Evolutionary conservation across 2,329 filamentous ascomycete genomes (phyloP).

Genomic region (Fusarium sterilihyphosum): DNA sequence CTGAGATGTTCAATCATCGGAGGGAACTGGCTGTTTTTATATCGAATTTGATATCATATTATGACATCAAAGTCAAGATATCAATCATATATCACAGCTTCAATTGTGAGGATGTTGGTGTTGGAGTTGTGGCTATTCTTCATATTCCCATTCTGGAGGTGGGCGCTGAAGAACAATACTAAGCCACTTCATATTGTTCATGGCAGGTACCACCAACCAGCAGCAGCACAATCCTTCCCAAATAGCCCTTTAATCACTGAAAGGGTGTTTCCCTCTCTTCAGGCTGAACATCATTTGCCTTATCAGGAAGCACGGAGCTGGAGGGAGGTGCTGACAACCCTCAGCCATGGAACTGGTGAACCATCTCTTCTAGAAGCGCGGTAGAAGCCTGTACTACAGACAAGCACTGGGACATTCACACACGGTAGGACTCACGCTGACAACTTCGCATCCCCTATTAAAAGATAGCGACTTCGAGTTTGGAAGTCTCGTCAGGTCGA

Average conservation of each 20-base stretch:
- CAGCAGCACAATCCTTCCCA: slow-evolving; percentile 12
- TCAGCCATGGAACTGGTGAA: not conserved
- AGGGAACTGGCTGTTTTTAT: slow-evolving; percentile 23
- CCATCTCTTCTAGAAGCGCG: slow-evolving; percentile 24
- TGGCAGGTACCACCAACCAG: slow-evolving; percentile 23
- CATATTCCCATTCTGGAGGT: slow-evolving; percentile 6
- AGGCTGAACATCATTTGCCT: not conserved
- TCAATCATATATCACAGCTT: not conserved
- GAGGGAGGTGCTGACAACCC: slow-evolving; percentile 15
- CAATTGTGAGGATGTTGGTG: not conserved
- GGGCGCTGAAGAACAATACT: slow-evolving; percentile 39
- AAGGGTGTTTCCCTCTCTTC: not conserved
- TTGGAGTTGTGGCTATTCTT: slow-evolving; percentile 13
- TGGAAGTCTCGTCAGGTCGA: not conserved
- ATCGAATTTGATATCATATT: not conserved
- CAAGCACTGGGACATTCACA: not conserved
- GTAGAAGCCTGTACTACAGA: slow-evolving; percentile 1
- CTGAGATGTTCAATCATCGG: not conserved
- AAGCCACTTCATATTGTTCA: slow-evolving; percentile 40
- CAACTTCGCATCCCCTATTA: not conserved
- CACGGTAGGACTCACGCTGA: not conserved
- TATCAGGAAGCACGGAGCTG: not conserved
- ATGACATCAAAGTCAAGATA: not conserved
- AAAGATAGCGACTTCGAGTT: not conserved
- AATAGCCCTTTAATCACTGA: not conserved